A percentile compares a stretch with the other conserved stretches of the same genome.
Conservation (phyloP, 345 rosid genomes). For the Eucalyptus regnans region DNA sequence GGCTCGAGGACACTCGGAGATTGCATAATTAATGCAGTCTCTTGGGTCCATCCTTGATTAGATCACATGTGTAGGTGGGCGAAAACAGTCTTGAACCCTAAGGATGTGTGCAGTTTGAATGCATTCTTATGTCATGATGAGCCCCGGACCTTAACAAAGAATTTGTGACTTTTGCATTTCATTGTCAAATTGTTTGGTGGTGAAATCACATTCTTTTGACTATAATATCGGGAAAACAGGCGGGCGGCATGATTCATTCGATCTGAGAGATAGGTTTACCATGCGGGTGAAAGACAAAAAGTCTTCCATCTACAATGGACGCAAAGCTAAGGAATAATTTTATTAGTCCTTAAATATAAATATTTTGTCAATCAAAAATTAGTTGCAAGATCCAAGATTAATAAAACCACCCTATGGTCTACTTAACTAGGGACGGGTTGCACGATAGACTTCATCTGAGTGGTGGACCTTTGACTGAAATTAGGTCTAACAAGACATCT, state of each 20-base stretch:
- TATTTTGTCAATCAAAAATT: background rate
- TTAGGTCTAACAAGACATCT: background rate
- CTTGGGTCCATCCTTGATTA: background rate
- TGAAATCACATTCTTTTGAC: background rate
- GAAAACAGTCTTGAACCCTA: background rate
- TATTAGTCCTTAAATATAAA: background rate
- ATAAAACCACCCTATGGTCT: background rate
- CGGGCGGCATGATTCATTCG: background rate
- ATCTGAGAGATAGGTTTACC: background rate
- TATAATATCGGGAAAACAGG: background rate
- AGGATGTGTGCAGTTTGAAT: background rate
- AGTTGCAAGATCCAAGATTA: background rate
- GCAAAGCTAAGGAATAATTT: background rate
- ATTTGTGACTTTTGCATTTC: background rate
- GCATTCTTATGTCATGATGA: background rate
- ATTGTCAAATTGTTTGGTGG: background rate
- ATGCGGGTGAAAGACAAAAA: background rate
- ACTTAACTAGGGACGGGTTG: background rate
- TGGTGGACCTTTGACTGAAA: background rate
- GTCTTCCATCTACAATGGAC: background rate
- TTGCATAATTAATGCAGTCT: background rate
- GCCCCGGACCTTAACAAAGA: background rate
- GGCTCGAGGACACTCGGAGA: background rate
- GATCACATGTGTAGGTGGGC: background rate
- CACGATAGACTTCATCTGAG: background rate